These are phyloP conservation scores for Leptographium galeiforme DNA, from an alignment of 2,329 filamentous ascomycete genomes.

Conservation along the genomic window DNA sequence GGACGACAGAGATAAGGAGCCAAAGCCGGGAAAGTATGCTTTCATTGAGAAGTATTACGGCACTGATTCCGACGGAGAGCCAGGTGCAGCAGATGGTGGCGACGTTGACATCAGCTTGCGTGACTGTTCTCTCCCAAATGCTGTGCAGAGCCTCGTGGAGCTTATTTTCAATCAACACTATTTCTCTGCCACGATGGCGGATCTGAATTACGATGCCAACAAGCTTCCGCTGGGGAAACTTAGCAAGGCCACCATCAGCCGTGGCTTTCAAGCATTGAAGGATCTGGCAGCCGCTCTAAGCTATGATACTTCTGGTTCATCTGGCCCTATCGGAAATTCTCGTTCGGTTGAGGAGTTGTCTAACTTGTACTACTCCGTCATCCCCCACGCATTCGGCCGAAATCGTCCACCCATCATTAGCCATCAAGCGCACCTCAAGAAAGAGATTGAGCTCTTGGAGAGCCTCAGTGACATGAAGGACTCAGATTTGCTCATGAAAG, in stretches of 20 bases:
- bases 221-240: constrained; percentile 78
- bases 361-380: constrained; percentile 67
- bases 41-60: constrained; percentile 72
- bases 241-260: constrained; percentile 61
- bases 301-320: constrained; percentile 33
- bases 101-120: constrained; percentile 18
- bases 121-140: constrained; percentile 42
- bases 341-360: constrained; percentile 42
- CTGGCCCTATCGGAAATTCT: constrained; percentile 36
- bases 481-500: constrained; percentile 63
- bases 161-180: constrained; percentile 73
- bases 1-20: constrained; percentile 36
- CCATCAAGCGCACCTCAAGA: constrained; percentile 45
- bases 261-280: constrained; percentile 66
- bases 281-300: constrained; percentile 52
- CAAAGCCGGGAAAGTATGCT: constrained; percentile 58
- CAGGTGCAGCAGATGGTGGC: constrained; percentile 16
- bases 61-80: constrained; percentile 44
- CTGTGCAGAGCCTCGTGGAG: constrained; percentile 56
- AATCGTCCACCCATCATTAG: constrained; percentile 57
- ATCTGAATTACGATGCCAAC: constrained; percentile 57
- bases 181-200: constrained; percentile 52
- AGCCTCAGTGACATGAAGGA: constrained; percentile 78
- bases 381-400: constrained; percentile 71
- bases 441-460: constrained; percentile 67